These are phyloP conservation scores for Aspergillus sp. DNA, from an alignment of 2,329 filamentous ascomycete genomes.

Conservation along the genomic window DNA sequence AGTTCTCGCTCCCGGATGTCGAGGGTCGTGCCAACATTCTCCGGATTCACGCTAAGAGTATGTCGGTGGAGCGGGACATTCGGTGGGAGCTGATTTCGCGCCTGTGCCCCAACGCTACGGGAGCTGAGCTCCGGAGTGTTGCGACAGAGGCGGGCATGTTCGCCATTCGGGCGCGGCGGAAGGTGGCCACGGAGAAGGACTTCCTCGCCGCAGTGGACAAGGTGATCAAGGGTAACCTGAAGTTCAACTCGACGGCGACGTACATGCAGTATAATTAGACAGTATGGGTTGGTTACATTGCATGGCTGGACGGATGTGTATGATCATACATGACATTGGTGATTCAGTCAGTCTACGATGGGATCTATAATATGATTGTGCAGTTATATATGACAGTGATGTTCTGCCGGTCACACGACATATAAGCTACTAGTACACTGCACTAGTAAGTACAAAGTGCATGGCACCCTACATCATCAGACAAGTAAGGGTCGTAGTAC, in stretches of 20 bases:
- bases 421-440: neutral
- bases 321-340: slow-evolving; percentile 33
- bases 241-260: slow-evolving; percentile 97
- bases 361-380: slow-evolving; percentile 12
- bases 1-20: slow-evolving; percentile 95
- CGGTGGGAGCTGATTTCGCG: slow-evolving; percentile 98
- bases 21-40: slow-evolving; percentile 97
- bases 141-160: slow-evolving; percentile 99
- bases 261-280: slow-evolving; percentile 98
- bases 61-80: slow-evolving; percentile 98
- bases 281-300: slow-evolving; percentile 22
- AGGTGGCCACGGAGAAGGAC: slow-evolving; percentile 98
- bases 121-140: slow-evolving; percentile 92
- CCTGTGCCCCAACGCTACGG: slow-evolving; percentile 94
- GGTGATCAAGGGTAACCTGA: slow-evolving; percentile 98
- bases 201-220: slow-evolving; percentile 98
- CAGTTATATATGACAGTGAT: neutral
- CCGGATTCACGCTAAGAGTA: slow-evolving; percentile 97
- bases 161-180: slow-evolving; percentile 88
- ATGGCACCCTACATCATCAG: neutral
- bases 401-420: neutral
- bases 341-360: slow-evolving; percentile 25
- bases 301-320: slow-evolving; percentile 36
- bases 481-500: neutral
- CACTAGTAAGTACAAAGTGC: neutral